Evolutionary conservation across 371 early-diverging fungal genomes (phyloP), one percentile per base, ranked within the genome.

Genomic region (Batrachochytrium dendrobatidis): DNA sequence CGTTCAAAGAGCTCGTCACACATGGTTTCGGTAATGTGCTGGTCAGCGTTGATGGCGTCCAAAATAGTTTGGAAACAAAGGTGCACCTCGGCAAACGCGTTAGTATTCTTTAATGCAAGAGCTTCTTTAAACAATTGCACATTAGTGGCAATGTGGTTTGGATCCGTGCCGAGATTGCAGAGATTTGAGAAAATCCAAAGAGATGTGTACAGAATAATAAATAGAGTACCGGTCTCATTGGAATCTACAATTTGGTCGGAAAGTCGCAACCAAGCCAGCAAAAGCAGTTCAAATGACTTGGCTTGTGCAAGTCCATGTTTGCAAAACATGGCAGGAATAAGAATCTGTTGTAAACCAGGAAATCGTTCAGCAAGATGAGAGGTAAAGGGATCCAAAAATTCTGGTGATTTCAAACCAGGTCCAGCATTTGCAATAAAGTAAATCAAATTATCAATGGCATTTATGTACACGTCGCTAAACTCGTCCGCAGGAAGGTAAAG

Each of bases 191-290:
- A 68, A 17, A 75, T 39, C 66, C 67, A 71, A 34, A 62, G 50
- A 45, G 69, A 33, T 22, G 59, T 45, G 49, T 72, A 70, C 34
- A 75, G 63, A n/a, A 68, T 51, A 20, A 69, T 70, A 53, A 70
- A 75, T 30, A 75, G 31, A 28, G 67, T 20, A 24, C 64, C 68
- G 15, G 55, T 33, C 2, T 60, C 56, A 18, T 50, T 34, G 6
- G 34, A 29, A 35, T 72, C 75, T 24, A 70, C 70, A 1, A 71
- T 49, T 24, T 56, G 31, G 2, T 56, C 58, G 1, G 72, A 70
- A 22, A 75, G 59, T 26, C 49, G 17, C 7, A 29, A 20, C 72
- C 72, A 72, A 17, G 56, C 22, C 8, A 51, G 30, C 20, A 75
- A 54, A 39, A 75, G 54, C 4, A 71, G 44, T 12, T 65, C 63